These are phyloP conservation scores for Auricularia sp. DNA, from an alignment of 768 basidiomycete genomes.

Conservation along the genomic window DNA sequence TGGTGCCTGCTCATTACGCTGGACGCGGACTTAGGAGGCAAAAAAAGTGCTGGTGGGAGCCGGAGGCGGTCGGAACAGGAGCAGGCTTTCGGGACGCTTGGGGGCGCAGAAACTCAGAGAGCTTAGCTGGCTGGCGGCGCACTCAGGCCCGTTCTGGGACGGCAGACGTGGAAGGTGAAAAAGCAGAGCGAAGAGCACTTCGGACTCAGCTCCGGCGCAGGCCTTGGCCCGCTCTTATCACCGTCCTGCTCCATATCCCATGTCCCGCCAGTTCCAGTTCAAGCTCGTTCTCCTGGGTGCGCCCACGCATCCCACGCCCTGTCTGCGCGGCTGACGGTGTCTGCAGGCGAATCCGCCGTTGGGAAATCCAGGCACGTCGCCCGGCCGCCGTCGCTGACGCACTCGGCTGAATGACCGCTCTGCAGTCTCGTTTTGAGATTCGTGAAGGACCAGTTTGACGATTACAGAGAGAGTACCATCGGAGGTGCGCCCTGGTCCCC, in stretches of 20 bases:
- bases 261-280: constrained; percentile 92
- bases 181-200: no score
- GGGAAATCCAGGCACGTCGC: constrained; percentile 79
- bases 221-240: constrained; percentile 5
- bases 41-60: no score
- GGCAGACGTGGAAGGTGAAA: no score
- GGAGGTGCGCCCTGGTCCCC: constrained; percentile 44
- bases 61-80: background rate
- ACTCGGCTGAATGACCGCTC: background rate
- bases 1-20: constrained; percentile 76
- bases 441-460: constrained; percentile 93
- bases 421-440: constrained; percentile 85
- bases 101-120: no score
- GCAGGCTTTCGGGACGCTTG: background rate
- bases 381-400: constrained; percentile 1
- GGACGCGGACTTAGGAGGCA: background rate
- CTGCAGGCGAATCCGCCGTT: constrained; percentile 87
- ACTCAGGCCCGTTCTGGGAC: no score
- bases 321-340: background rate
- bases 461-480: constrained; percentile 91
- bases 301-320: constrained; percentile 16
- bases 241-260: constrained; percentile 31
- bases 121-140: no score
- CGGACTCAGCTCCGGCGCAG: no score
- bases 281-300: constrained; percentile 92